These are phyloP conservation scores for Canariomyces notabilis DNA, from an alignment of 2,329 filamentous ascomycete genomes.

Conservation along the genomic window DNA sequence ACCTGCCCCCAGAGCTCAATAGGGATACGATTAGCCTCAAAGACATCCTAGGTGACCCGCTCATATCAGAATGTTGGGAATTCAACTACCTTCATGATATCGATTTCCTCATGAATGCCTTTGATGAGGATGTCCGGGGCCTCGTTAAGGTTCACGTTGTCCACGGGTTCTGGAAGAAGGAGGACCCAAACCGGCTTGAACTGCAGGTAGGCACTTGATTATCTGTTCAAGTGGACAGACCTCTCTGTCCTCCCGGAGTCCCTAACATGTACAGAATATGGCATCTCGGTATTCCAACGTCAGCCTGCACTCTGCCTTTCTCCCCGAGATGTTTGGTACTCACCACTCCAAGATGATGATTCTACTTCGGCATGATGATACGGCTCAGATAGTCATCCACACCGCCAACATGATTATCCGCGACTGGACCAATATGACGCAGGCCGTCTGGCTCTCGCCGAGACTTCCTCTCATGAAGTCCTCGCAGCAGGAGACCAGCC, in stretches of 20 bases:
- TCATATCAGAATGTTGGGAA: constrained; percentile 67
- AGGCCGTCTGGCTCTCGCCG: constrained; percentile 76
- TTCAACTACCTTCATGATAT: constrained; percentile 65
- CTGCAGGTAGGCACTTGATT: constrained; percentile 47
- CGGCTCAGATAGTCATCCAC: constrained; percentile 74
- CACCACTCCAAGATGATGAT: constrained; percentile 86
- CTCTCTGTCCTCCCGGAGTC: neutral
- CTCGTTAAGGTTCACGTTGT: constrained; percentile 51
- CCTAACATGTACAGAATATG: constrained; percentile 45
- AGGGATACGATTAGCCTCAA: constrained; percentile 58
- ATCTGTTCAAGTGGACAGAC: constrained; percentile 1
- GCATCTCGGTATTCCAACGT: constrained; percentile 62
- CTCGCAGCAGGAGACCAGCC: constrained; percentile 6
- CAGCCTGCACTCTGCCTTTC: constrained; percentile 65
- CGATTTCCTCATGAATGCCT: constrained; percentile 49
- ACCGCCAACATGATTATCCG: constrained; percentile 87
- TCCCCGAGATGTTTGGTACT: constrained; percentile 81
- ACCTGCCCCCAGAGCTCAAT: constrained; percentile 57
- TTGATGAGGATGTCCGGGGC: constrained; percentile 47
- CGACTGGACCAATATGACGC: constrained; percentile 86
- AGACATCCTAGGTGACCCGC: constrained; percentile 67
- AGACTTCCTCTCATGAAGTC: constrained; percentile 50
- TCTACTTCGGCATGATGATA: constrained; percentile 71
- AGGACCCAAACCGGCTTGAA: constrained; percentile 53
- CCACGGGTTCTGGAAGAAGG: constrained; percentile 62